Conservation (phyloP, 1,284 basidiomycete genomes). For the Moniliophthora roreri region DNA sequence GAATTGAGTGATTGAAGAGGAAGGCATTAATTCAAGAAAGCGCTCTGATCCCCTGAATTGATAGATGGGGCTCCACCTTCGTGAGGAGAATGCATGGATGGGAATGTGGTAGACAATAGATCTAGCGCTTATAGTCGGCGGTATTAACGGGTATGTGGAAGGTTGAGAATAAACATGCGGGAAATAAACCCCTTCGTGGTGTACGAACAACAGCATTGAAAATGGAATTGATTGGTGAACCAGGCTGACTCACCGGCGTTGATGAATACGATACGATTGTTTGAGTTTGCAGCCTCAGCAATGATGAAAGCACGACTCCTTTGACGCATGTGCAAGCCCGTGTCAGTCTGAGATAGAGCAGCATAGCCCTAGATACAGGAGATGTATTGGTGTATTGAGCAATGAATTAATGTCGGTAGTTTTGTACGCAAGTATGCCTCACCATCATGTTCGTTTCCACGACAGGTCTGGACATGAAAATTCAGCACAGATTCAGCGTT, state of each 20-base stretch:
- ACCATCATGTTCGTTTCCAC: slow-evolving; percentile 82
- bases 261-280: slow-evolving; percentile 71
- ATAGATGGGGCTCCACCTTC: not conserved
- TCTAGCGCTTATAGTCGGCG: not conserved
- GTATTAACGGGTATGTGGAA: not conserved
- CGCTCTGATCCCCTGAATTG: not conserved
- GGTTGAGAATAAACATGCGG: too few relatives aligned
- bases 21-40: not conserved
- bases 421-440: slow-evolving; percentile 8
- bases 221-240: slow-evolving; percentile 2
- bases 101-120: not conserved
- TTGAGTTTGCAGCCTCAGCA: slow-evolving; percentile 54
- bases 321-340: slow-evolving; percentile 80
- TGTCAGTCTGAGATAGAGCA: slow-evolving; percentile 64
- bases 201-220: not conserved
- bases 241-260: slow-evolving; percentile 55
- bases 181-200: too few relatives aligned
- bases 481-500: not conserved
- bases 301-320: slow-evolving; percentile 78
- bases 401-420: not conserved
- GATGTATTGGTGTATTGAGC: too few relatives aligned
- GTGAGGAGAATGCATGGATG: not conserved
- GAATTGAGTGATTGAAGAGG: not conserved
- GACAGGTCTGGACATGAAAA: slow-evolving; percentile 48
- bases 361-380: slow-evolving; percentile 66